A percentile compares a stretch with the other conserved stretches of the same genome.
These are phyloP conservation scores for Tylopilus plumbeoviolaceoides DNA, from an alignment of 768 basidiomycete genomes.

Conservation along the genomic window DNA sequence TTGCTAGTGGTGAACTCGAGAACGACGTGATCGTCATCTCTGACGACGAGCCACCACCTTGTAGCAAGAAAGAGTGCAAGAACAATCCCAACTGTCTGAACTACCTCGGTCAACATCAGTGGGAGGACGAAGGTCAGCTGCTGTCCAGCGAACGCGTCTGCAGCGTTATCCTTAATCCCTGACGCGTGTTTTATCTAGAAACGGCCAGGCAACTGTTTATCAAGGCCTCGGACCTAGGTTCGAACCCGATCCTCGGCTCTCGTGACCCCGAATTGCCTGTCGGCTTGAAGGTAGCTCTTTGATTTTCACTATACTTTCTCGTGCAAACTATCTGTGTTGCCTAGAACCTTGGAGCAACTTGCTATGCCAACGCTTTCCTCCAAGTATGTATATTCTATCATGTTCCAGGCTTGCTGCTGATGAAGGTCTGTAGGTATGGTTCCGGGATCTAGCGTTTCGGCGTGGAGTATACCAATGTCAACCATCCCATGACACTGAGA, in stretches of 20 bases:
- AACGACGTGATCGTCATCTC: constrained; percentile 69
- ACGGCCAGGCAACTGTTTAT: constrained; percentile 48
- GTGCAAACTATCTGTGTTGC: neutral
- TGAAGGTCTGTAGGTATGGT: constrained; percentile 70
- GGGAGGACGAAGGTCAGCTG: constrained; percentile 65
- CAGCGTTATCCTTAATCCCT: neutral
- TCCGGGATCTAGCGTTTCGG: constrained; percentile 77
- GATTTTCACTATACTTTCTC: neutral
- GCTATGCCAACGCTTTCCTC: constrained; percentile 93
- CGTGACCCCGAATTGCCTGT: constrained; percentile 60
- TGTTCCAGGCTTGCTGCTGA: constrained; percentile 4
- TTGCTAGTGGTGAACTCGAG: constrained; percentile 42
- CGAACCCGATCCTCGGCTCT: constrained; percentile 48
- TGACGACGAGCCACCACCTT: constrained; percentile 56
- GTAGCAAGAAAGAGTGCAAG: constrained; percentile 63
- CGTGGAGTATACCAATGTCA: constrained; percentile 77
- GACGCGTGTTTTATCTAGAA: constrained; percentile 35
- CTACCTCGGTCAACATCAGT: constrained; percentile 78
- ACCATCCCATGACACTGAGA: constrained; percentile 47
- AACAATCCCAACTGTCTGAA: constrained; percentile 84
- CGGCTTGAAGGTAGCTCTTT: constrained; percentile 61
- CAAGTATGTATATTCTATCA: constrained; percentile 50
- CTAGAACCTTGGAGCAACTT: constrained; percentile 94
- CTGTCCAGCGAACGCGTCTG: constrained; percentile 10
- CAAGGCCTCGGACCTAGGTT: constrained; percentile 48